A percentile compares a stretch with the other conserved stretches of the same genome.
Evolutionary conservation across 495 filamentous ascomycete genomes (phyloP).

Genomic region (Xylaria castorea): DNA sequence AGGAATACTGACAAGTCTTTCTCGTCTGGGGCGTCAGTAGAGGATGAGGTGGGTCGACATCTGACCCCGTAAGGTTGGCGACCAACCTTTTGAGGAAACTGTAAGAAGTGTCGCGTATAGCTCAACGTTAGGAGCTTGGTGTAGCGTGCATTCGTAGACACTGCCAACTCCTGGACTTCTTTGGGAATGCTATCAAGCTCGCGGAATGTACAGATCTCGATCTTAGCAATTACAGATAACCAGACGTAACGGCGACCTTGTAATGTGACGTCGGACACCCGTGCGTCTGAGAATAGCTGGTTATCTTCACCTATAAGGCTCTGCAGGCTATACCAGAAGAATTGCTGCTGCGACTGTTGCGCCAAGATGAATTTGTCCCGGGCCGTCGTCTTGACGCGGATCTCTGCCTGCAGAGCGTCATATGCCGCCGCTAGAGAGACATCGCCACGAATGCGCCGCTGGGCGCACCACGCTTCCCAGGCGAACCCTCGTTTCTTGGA

Average conservation of each 20-base stretch:
- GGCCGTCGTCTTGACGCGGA: background rate
- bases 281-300: background rate
- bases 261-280: background rate
- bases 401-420: background rate
- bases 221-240: background rate
- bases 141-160: background rate
- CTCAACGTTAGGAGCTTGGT: background rate
- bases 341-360: background rate
- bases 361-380: background rate
- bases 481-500: background rate
- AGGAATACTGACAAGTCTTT: background rate
- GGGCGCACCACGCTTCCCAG: slow-evolving; percentile 1
- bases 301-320: background rate
- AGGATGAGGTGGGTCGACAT: background rate
- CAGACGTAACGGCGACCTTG: background rate
- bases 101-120: background rate
- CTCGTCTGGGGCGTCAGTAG: background rate
- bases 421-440: background rate
- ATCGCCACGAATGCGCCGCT: background rate
- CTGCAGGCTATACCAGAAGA: background rate
- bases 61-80: slow-evolving; percentile 4
- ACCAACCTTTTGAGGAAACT: background rate
- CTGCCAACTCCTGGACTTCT: background rate
- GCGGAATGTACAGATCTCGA: background rate
- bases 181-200: slow-evolving; percentile 3